These are phyloP conservation scores for Daedaleopsis nitida DNA, from an alignment of 768 basidiomycete species.

Conservation along the genomic window DNA sequence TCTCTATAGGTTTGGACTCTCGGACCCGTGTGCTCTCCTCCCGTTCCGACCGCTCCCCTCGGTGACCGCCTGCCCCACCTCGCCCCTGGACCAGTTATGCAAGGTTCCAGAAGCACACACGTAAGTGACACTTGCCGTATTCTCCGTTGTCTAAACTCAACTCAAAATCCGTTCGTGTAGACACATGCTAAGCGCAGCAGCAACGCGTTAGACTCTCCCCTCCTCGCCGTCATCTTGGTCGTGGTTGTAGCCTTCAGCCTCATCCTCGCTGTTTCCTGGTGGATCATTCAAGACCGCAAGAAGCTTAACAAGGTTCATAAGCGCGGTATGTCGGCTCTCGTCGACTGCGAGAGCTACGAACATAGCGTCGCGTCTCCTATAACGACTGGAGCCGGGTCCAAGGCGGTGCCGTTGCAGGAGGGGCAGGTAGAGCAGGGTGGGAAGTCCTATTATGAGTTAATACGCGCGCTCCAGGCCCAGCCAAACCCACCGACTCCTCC, in stretches of 20 bases:
- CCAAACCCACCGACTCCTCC: not conserved
- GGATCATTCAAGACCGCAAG: slow-evolving; percentile 1
- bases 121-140: not conserved
- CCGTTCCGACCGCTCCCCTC: not conserved
- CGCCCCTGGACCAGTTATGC: not conserved
- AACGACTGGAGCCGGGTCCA: slow-evolving; percentile 5
- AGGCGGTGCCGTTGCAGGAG: slow-evolving; percentile 6
- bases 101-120: slow-evolving; percentile 7
- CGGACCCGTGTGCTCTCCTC: not conserved
- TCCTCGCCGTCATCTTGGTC: slow-evolving; percentile 20
- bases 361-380: slow-evolving; percentile 10
- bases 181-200: slow-evolving; percentile 15
- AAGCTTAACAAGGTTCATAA: slow-evolving; percentile 11
- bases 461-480: slow-evolving; percentile 16
- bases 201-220: slow-evolving; percentile 8
- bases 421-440: not conserved
- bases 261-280: slow-evolving; percentile 13
- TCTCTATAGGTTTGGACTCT: not conserved
- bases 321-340: slow-evolving; percentile 11
- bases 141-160: slow-evolving; percentile 11
- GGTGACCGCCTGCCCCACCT: not conserved
- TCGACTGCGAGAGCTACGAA: slow-evolving; percentile 16
- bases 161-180: not conserved
- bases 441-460: slow-evolving; percentile 15
- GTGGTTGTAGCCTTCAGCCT: slow-evolving; percentile 18